phyloP scores from a whole-genome alignment of 495 filamentous ascomycete species.

The Aspergillus steynii region DNA sequence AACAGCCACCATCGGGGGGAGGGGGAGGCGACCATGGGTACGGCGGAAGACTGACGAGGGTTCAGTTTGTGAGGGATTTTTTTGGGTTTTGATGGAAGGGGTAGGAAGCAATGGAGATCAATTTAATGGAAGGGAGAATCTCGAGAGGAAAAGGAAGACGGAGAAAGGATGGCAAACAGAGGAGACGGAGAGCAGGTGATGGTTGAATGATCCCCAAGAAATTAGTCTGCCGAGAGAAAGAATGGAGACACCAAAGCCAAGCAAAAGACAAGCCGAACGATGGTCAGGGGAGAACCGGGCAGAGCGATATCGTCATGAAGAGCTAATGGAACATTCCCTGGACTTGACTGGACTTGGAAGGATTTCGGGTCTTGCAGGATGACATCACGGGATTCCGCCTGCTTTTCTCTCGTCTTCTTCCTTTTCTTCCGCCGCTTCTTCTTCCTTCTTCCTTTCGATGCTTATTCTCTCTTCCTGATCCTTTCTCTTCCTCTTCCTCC shows the following conservation, averaged over 20 bases:
- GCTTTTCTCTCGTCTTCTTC: slow-evolving; percentile 7
- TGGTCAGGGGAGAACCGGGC: not conserved
- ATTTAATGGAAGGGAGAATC: not conserved
- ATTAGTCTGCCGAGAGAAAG: not conserved
- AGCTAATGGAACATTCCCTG: not conserved
- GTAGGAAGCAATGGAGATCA: not conserved
- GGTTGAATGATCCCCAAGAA: not conserved
- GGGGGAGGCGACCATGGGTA: slow-evolving; percentile 29
- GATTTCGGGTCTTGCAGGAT: not conserved
- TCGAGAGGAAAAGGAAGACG: not conserved
- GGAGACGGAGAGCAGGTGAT: not conserved
- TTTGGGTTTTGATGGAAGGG: not conserved
- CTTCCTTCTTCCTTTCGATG: not conserved
- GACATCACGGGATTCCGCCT: slow-evolving; percentile 11
- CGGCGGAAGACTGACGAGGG: not conserved
- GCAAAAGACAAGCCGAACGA: not conserved
- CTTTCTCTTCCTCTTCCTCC: not conserved
- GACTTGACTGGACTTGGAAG: no score
- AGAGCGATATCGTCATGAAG: not conserved
- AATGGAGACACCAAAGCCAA: not conserved
- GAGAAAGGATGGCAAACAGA: not conserved
- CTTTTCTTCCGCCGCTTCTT: not conserved
- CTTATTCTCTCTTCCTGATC: not conserved
- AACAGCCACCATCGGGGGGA: slow-evolving; percentile 68
- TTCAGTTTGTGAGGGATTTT: not conserved